Evolutionary conservation across 176 grass and related monocot species (phyloP).

Genomic region (Eleusine indica): DNA sequence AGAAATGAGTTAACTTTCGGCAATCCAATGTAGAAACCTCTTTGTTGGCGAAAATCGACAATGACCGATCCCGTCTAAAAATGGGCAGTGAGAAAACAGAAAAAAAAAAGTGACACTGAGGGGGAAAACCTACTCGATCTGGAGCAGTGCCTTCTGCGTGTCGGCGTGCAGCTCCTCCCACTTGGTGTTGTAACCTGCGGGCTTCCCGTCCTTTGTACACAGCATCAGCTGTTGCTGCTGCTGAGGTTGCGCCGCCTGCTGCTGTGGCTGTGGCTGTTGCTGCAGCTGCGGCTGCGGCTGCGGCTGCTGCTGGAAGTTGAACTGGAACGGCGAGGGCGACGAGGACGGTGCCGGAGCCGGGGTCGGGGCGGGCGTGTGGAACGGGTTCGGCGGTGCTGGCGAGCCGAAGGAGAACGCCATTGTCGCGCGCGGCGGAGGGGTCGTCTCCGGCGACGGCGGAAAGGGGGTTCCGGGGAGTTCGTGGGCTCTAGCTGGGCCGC

Average conservation of each 20-base stretch:
- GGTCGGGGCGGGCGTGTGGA: conserved; percentile 37
- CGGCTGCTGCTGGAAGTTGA: conserved; percentile 51
- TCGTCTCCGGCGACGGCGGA: conserved; percentile 33
- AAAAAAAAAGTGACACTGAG: background rate
- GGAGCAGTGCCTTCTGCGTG: conserved; percentile 75
- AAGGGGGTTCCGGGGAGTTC: background rate
- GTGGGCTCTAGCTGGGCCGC: conserved; percentile 38
- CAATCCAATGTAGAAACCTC: conserved; percentile 20
- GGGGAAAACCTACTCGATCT: conserved; percentile 75
- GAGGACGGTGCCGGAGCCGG: conserved; percentile 21
- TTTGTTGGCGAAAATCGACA: background rate
- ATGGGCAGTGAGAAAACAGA: background rate
- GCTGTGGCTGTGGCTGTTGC: conserved; percentile 12
- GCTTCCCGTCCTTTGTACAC: conserved; percentile 61
- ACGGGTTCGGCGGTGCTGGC: conserved; percentile 34
- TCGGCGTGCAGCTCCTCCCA: conserved; percentile 81
- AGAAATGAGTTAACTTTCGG: background rate
- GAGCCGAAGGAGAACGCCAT: conserved; percentile 2
- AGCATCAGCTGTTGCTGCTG: conserved; percentile 58
- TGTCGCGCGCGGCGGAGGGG: background rate
- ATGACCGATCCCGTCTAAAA: background rate
- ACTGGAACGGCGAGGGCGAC: conserved; percentile 54
- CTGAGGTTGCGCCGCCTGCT: conserved; percentile 39
- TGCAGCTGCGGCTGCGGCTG: conserved; percentile 11
- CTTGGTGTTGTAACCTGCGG: conserved; percentile 75